Evolutionary conservation across 2,329 filamentous ascomycete species (phyloP), one percentile per base, ranked within the genome.

Genomic region (Amauroascus verrucosus): DNA sequence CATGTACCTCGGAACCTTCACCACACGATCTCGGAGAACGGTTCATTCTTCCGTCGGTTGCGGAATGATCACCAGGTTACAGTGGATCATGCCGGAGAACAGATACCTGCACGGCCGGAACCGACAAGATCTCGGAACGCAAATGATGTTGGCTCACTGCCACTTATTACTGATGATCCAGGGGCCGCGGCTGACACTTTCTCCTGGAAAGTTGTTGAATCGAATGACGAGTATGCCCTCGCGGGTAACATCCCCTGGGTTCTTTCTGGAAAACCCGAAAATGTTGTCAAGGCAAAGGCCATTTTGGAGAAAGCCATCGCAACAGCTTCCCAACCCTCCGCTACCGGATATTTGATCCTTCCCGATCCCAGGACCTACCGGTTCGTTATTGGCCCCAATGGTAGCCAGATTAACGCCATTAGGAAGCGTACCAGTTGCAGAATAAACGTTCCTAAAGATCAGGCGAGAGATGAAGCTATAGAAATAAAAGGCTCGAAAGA

Each of bases 141-240:
- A 20, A 81, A 79, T 43, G 78, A 75, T 47, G 71, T 81, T 37
- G 46, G 57, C 7, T 64, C 69, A n/a, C 78, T 95, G 54, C 93
- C 93, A n/a, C 72, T 98, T 61, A 97, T 97, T 70, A 97, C 90
- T 0, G 93, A 97, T 64, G 87, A 93, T 50, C 78, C 80, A 1
- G 80, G 82, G 13, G 72, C 78, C 11, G 70, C 77, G 20, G 75
- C 80, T 6, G 82, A 86, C 58, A 80, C 77, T 20, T 83, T 95
- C 73, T 88, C 86, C 1, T 98, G 90, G 88, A 86, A 86, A 60
- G 74, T 93, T 11, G 79, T 94, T 56, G 82, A 88, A 65, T 64
- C 63, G 53, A 61, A 56, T 52, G 57, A 62, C 33, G 35, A 22
- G 9, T 20, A 41, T 18, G 55, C 59, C 2, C 52, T 59, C 20